phyloP scores from a whole-genome alignment of 2,329 filamentous ascomycete genomes.

The Phialemoniopsis sp. region DNA sequence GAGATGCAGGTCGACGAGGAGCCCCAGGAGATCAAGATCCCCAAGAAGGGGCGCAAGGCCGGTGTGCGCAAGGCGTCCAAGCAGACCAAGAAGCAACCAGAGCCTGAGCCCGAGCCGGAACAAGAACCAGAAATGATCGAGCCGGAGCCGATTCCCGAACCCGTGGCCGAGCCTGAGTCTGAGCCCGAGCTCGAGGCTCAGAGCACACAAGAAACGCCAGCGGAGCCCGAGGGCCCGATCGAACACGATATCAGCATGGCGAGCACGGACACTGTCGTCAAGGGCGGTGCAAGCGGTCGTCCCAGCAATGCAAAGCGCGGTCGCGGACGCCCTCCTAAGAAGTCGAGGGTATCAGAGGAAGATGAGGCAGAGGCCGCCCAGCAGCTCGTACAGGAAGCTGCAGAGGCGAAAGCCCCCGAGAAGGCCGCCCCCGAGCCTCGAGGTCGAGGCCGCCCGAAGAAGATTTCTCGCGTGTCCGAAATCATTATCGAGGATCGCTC shows the following conservation, averaged over 20 bases:
- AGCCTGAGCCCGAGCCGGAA: constrained; percentile 11
- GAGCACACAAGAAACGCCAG: not conserved
- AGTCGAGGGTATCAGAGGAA: constrained; percentile 8
- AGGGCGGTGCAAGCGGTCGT: constrained; percentile 2
- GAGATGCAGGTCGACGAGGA: constrained; percentile 37
- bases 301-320: constrained; percentile 18
- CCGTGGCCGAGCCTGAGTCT: constrained; percentile 2
- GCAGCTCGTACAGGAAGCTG: no score
- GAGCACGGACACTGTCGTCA: constrained; percentile 17
- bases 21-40: constrained; percentile 32
- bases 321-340: constrained; percentile 25
- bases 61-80: constrained; percentile 48
- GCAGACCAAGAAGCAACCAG: constrained; percentile 40
- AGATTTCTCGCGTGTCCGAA: no score
- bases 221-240: constrained; percentile 13
- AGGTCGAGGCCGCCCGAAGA: no score
- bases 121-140: constrained; percentile 8
- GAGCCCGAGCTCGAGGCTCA: constrained; percentile 6
- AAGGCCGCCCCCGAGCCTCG: no score
- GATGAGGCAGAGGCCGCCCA: no score
- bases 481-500: no score
- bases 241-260: constrained; percentile 13
- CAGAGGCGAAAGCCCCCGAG: no score
- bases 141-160: constrained; percentile 2
- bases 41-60: constrained; percentile 52